Percentiles rank a stretch among this genome's conserved stretches.
These are phyloP conservation scores for Umbelopsis ramanniana DNA, from an alignment of 192 early-diverging fungal genomes.

Conservation along the genomic window DNA sequence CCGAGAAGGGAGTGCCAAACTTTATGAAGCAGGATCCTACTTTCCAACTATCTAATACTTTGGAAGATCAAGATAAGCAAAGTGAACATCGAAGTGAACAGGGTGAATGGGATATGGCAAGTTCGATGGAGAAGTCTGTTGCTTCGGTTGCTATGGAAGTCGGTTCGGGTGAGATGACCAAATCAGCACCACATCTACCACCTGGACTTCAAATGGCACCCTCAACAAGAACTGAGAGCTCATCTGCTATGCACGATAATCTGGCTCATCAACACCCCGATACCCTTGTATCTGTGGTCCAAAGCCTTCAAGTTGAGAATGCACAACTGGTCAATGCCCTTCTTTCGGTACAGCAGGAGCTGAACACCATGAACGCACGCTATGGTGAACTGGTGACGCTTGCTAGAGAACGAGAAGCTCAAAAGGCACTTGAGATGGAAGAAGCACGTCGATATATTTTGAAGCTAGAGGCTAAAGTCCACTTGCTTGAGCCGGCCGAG, in stretches of 20 bases:
- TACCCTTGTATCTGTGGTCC: slow-evolving; percentile 1
- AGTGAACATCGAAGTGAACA: neutral
- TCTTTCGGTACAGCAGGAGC: slow-evolving; percentile 53
- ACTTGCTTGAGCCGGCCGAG: slow-evolving; percentile 20
- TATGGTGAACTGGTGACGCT: slow-evolving; percentile 48
- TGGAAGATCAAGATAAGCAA: no score
- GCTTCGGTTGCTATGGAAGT: neutral
- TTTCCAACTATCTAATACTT: no score
- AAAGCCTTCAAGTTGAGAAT: slow-evolving; percentile 50
- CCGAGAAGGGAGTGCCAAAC: neutral
- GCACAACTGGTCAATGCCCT: slow-evolving; percentile 45
- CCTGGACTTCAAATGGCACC: neutral
- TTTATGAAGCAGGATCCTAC: neutral
- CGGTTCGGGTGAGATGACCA: neutral
- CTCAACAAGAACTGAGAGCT: neutral
- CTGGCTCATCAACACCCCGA: neutral
- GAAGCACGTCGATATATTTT: slow-evolving; percentile 55
- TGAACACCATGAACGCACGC: slow-evolving; percentile 45
- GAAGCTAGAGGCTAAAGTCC: slow-evolving; percentile 28
- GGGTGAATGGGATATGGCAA: neutral
- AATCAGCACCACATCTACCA: neutral
- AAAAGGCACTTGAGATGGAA: slow-evolving; percentile 55
- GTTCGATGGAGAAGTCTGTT: neutral
- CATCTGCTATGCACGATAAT: slow-evolving; percentile 3
- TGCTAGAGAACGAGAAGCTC: slow-evolving; percentile 49